Evolutionary conservation across 257 asterid genomes (phyloP), one percentile per base, ranked within the genome.

Genomic region (Striga asiatica): DNA sequence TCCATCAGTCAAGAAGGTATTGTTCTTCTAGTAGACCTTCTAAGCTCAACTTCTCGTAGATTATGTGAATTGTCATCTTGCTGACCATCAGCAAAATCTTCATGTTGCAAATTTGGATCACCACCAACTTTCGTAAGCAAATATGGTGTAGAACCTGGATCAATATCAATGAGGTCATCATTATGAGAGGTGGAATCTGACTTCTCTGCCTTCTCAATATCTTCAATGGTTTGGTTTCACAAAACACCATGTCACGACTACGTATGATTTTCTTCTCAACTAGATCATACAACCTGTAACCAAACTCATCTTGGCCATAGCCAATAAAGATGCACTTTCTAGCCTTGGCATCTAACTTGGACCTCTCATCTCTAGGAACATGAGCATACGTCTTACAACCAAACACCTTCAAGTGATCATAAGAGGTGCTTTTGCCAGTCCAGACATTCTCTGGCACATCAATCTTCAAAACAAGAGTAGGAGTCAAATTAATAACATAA

Each of bases 331-430:
- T 37, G 20, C 54, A 34, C 25, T 58, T 9, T 12, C 43, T 38
- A 19, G 55, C 8, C 60, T 58, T 58, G 14, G 14, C 22, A 17
- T 66, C 56, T 0, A 50, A 16, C 49, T 56, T 37, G 22, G 50
- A 56, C 14, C 50, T 56, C 12, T 56, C 50, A 56, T 37, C 50
- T 12, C 45, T 50, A 5, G 60, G 57, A 8, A 66, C 5, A 39
- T 48, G 66, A 7, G 58, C 32, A 50, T n/a, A 49, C 7, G n/a
- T 17, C 11, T 54, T 25, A 7, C 51, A 48, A 3, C 66, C 54
- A 9, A 66, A 66, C 8, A 66, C 23, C 1, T 22, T 12, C n/a
- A 66, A 13, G 7, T 49, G 41, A 8, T 22, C 8, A 23, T 37
- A 50, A 7, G 11, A 2, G 2, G 39, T 18, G 38, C 32, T 8